A percentile compares a stretch with the other conserved stretches of the same genome.
These are phyloP conservation scores for Cicer pinnatifidum DNA, from an alignment of 306 rosid species.

Conservation along the genomic window DNA sequence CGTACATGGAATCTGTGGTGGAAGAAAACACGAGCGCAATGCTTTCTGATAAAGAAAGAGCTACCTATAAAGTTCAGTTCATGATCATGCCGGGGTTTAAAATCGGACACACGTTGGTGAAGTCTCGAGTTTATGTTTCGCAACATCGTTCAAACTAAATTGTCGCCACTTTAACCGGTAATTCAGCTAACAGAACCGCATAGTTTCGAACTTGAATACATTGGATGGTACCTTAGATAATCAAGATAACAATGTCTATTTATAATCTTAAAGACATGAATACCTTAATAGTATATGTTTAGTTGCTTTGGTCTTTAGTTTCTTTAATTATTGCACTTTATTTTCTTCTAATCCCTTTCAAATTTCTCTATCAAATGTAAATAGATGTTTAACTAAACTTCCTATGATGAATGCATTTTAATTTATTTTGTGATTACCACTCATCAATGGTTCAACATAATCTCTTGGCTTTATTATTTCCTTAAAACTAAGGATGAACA, in stretches of 20 bases:
- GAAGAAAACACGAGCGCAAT: conserved; percentile 47
- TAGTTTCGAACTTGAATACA: conserved; percentile 42
- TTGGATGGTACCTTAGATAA: conserved; percentile 36
- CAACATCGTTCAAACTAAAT: conserved; percentile 42
- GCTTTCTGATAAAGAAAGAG: conserved; percentile 37
- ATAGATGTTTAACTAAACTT: conserved; percentile 29
- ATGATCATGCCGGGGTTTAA: conserved; percentile 84
- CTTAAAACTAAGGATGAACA: no score
- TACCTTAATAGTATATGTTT: conserved; percentile 30
- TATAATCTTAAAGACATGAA: conserved; percentile 45
- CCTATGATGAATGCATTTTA: neutral
- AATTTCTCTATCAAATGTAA: conserved; percentile 51
- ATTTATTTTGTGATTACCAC: neutral
- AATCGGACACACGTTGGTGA: conserved; percentile 59
- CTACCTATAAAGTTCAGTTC: conserved; percentile 58
- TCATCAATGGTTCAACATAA: neutral
- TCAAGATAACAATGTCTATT: conserved; percentile 46
- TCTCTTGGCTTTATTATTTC: no score
- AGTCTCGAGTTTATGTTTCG: conserved; percentile 71
- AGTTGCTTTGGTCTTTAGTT: conserved; percentile 31
- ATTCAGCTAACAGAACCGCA: conserved; percentile 44
- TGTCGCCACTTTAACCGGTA: conserved; percentile 48
- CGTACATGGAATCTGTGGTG: conserved; percentile 71
- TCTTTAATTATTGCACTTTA: conserved; percentile 43
- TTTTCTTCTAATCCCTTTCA: conserved; percentile 33